These are phyloP conservation scores for Phytophthora pseudosyringae DNA, from an alignment of 352 stramenopile species.

Conservation along the genomic window DNA sequence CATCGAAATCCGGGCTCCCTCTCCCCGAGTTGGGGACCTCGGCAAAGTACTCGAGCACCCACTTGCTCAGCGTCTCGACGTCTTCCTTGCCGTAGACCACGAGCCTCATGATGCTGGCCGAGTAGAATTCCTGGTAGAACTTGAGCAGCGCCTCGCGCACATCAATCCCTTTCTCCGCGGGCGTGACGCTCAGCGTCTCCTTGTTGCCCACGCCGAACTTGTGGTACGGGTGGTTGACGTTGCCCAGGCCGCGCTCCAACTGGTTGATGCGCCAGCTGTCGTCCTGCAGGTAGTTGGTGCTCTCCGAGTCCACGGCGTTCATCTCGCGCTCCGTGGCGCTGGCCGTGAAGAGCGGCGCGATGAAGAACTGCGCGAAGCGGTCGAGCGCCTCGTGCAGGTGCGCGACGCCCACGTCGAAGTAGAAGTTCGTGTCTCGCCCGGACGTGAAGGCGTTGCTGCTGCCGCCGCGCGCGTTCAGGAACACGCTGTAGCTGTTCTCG, in stretches of 20 bases:
- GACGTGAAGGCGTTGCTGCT: conserved; percentile 96
- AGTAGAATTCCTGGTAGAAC: conserved; percentile 91
- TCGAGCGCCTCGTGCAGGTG: conserved; percentile 87
- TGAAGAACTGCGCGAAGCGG: conserved; percentile 97
- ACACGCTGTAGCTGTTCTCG: conserved; percentile 94
- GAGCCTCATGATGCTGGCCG: conserved; percentile 88
- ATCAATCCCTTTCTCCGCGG: conserved; percentile 47
- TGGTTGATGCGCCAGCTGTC: conserved; percentile 88
- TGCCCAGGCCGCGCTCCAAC: conserved; percentile 66
- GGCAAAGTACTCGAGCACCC: conserved; percentile 76
- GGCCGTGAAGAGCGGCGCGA: conserved; percentile 92
- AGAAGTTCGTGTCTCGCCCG: conserved; percentile 95
- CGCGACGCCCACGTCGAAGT: conserved; percentile 92
- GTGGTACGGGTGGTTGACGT: conserved; percentile 74
- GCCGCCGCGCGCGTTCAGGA: conserved; percentile 90
- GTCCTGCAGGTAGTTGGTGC: conserved; percentile 94
- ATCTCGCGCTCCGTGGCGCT: conserved; percentile 93
- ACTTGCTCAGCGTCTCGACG: conserved; percentile 77
- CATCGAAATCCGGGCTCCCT: conserved; percentile 46
- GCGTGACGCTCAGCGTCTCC: conserved; percentile 56
- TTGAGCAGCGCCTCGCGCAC: conserved; percentile 72
- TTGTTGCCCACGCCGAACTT: conserved; percentile 91
- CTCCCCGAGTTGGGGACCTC: conserved; percentile 71
- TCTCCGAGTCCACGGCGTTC: conserved; percentile 96
- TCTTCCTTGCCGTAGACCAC: conserved; percentile 86